Percentiles rank a stretch among this genome's conserved stretches.
Evolutionary conservation across 2,329 filamentous ascomycete species (phyloP).

Genomic region (Ophidiomyces ophidiicola): DNA sequence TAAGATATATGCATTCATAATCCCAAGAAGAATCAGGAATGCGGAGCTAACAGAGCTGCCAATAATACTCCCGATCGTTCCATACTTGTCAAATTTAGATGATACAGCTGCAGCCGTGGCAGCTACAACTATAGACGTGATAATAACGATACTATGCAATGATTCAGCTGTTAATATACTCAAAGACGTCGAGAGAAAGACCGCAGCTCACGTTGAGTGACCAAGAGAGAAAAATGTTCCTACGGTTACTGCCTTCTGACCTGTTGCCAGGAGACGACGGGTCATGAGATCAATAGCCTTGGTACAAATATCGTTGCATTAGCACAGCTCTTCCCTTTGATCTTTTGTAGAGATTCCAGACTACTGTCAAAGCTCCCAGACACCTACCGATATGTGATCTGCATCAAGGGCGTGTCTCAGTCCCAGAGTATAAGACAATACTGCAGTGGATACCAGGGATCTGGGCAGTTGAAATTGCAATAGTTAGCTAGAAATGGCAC

Average conservation of each 20-base stretch:
- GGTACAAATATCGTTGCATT: slow-evolving; percentile 12
- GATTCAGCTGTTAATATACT: slow-evolving; percentile 4
- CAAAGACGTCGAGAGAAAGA: background rate
- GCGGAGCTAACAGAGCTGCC: slow-evolving; percentile 76
- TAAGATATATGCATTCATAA: slow-evolving; percentile 77
- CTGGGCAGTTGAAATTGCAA: slow-evolving; percentile 22
- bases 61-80: slow-evolving; percentile 71
- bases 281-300: slow-evolving; percentile 90
- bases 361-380: background rate
- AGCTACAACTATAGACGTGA: slow-evolving; percentile 84
- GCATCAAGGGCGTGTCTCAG: slow-evolving; percentile 92
- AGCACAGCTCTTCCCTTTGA: slow-evolving; percentile 2
- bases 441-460: slow-evolving; percentile 62
- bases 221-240: slow-evolving; percentile 91
- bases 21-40: slow-evolving; percentile 68
- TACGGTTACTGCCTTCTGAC: slow-evolving; percentile 77
- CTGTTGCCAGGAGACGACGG: slow-evolving; percentile 69
- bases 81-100: slow-evolving; percentile 67
- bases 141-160: slow-evolving; percentile 54
- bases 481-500: background rate
- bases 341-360: background rate
- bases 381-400: slow-evolving; percentile 61
- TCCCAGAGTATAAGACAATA: slow-evolving; percentile 77
- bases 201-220: slow-evolving; percentile 55
- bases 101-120: slow-evolving; percentile 77